Evolutionary conservation across 129 eudicot genomes (phyloP), one percentile per base, ranked within the genome.

Genomic region (Apium graveolens): DNA sequence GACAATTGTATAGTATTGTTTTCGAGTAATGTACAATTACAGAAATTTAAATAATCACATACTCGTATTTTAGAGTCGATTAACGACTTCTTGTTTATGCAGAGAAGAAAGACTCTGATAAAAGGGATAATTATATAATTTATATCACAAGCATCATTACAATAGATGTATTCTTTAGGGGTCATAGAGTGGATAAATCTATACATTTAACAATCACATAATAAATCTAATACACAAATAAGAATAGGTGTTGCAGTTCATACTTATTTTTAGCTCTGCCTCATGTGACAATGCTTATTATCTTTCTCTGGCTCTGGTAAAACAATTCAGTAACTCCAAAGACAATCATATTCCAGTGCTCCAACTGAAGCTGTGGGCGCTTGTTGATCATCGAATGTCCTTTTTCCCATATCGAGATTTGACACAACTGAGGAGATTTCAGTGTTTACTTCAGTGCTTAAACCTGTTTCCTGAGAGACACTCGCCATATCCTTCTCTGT

Each of bases 371-470:
- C 80, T 70, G 89, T 78, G 31, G 97, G 91, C 29, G 81, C 86
- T 24, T 84, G 88, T 26, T 79, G 93, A 81, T 87, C 91, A 57
- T 87, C 86, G 79, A 86, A 84, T 45, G 85, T 78, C 55, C 78
- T 80, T 73, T 81, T 82, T 32, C 93, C 90, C 88, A 85, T 85
- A 32, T 85, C 93, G 73, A 82, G 81, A 85, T 87, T 90, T 13
- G 96, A 83, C 83, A 92, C 80, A 37, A 79, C 96, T 0, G 94
- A 93, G 24, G 87, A 82, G 79, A 85, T 93, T 74, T 93, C 97
- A 44, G 79, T 85, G 80, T 89, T 92, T 76, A 85, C 76, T 32
- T 83, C 88, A 32, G 82, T 84, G 80, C 91, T 86, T 60, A 83
- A 20, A 16, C 90, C 90, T 69, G 96, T 87, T 51, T 90, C 93